Percentiles rank a stretch among this genome's conserved stretches.
Evolutionary conservation across 768 basidiomycete species (phyloP).

Genomic region (Naganishia vishniacii): DNA sequence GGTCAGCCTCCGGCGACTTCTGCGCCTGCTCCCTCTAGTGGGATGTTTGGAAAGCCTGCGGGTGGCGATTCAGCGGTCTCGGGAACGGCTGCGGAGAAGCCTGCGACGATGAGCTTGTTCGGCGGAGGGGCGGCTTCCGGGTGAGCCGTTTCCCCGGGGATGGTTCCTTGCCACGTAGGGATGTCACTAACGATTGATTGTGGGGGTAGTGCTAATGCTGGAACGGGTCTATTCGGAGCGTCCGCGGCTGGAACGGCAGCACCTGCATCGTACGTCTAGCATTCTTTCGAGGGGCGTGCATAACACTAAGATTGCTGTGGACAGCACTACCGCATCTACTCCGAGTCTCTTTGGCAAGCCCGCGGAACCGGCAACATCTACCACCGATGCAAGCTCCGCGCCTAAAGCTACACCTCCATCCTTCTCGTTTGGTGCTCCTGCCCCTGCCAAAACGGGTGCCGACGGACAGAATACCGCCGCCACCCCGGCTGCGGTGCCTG

Average conservation of each 20-base stretch:
- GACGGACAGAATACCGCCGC: neutral
- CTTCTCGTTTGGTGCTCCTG: neutral
- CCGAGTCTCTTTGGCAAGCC: conserved; percentile 14
- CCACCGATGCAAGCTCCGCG: neutral
- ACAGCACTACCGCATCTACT: neutral
- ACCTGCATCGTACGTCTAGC: neutral
- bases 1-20: neutral
- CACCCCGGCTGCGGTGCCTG: neutral
- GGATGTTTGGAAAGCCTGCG: conserved; percentile 1
- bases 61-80: neutral
- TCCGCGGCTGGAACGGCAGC: neutral
- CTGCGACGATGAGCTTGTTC: neutral
- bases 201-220: neutral
- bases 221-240: conserved; percentile 5
- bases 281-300: no score
- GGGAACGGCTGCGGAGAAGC: neutral
- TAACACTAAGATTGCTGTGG: neutral
- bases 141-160: neutral
- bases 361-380: neutral
- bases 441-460: neutral
- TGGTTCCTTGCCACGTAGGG: neutral
- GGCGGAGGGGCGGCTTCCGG: neutral
- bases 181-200: no score
- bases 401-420: conserved; percentile 4
- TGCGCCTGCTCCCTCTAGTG: conserved; percentile 6